phyloP scores from a whole-genome alignment of 108 stramenopile genomes.

The Parietichytrium sp. region DNA sequence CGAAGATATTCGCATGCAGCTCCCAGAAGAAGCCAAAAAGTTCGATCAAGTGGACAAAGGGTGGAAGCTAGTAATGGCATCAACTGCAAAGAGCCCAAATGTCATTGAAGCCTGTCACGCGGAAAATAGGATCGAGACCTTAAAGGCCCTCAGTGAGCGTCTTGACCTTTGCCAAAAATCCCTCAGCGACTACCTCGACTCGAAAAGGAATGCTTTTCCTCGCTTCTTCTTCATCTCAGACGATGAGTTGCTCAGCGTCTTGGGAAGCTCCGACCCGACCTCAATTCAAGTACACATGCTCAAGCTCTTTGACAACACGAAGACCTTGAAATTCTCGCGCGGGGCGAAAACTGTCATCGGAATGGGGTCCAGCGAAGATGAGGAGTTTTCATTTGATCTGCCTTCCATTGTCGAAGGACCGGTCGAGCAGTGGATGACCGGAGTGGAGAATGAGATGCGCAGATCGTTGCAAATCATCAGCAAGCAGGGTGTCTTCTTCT shows the following conservation, averaged over 20 bases:
- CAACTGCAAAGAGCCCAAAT: slow-evolving; percentile 60
- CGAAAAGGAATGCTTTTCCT: slow-evolving; percentile 68
- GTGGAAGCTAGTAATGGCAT: slow-evolving; percentile 65
- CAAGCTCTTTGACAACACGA: slow-evolving; percentile 73
- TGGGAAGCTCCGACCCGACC: slow-evolving; percentile 64
- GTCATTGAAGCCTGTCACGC: slow-evolving; percentile 62
- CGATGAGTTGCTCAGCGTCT: slow-evolving; percentile 68
- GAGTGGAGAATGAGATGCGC: slow-evolving; percentile 62
- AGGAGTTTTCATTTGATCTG: slow-evolving; percentile 51
- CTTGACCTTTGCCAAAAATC: slow-evolving; percentile 67
- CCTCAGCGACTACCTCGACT: slow-evolving; percentile 69
- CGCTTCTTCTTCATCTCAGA: slow-evolving; percentile 77
- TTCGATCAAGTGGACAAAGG: slow-evolving; percentile 69
- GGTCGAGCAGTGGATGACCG: slow-evolving; percentile 72
- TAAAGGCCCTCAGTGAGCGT: slow-evolving; percentile 55
- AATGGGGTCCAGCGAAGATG: slow-evolving; percentile 63
- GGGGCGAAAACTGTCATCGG: slow-evolving; percentile 55
- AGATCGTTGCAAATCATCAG: slow-evolving; percentile 56
- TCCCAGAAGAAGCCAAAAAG: slow-evolving; percentile 70
- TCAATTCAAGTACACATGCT: slow-evolving; percentile 70
- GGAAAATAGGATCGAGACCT: slow-evolving; percentile 56
- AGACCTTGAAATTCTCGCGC: slow-evolving; percentile 57
- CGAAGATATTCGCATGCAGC: slow-evolving; percentile 59
- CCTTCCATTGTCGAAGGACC: slow-evolving; percentile 61
- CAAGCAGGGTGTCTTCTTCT: slow-evolving; percentile 65